These are phyloP conservation scores for Aschersonia sp. DNA, from an alignment of 2,329 filamentous ascomycete genomes.

Conservation along the genomic window DNA sequence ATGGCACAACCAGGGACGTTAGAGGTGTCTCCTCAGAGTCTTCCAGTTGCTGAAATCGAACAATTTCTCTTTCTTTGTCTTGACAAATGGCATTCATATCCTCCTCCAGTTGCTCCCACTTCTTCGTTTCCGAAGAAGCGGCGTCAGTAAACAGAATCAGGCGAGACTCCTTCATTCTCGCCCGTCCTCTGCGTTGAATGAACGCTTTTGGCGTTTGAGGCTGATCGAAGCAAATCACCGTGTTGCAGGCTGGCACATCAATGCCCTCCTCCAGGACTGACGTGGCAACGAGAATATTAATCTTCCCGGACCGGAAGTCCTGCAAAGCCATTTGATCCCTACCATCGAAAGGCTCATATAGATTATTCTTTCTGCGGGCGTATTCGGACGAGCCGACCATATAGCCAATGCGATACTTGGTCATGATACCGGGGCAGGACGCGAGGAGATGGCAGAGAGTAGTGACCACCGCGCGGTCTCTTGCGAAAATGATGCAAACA, in stretches of 20 bases:
- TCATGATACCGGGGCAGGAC: slow-evolving; percentile 30
- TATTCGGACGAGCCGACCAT: slow-evolving; percentile 39
- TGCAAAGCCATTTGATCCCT: slow-evolving; percentile 20
- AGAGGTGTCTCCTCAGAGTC: slow-evolving; percentile 15
- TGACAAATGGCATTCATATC: slow-evolving; percentile 60
- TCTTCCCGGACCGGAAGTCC: slow-evolving; percentile 36
- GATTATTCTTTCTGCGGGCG: slow-evolving; percentile 19
- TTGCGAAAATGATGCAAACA: slow-evolving; percentile 54
- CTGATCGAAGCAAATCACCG: slow-evolving; percentile 43
- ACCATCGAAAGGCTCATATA: slow-evolving; percentile 22
- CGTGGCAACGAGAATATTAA: slow-evolving; percentile 47
- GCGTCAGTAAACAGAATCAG: slow-evolving; percentile 31
- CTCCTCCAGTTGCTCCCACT: slow-evolving; percentile 55
- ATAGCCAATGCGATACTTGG: slow-evolving; percentile 33
- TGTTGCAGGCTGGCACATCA: slow-evolving; percentile 49
- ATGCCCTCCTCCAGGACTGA: slow-evolving; percentile 55
- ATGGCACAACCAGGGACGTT: slow-evolving; percentile 19
- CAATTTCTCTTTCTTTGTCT: slow-evolving; percentile 41
- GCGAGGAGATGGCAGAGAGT: slow-evolving; percentile 45
- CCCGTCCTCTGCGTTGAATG: slow-evolving; percentile 41
- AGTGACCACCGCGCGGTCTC: slow-evolving; percentile 44
- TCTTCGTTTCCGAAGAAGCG: slow-evolving; percentile 13
- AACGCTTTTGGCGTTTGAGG: slow-evolving; percentile 38
- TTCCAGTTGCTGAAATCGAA: slow-evolving; percentile 33
- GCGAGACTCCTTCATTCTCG: slow-evolving; percentile 33